Conservation (phyloP, 441 rosid genomes). For the Bocquillonia castaneifolia region DNA sequence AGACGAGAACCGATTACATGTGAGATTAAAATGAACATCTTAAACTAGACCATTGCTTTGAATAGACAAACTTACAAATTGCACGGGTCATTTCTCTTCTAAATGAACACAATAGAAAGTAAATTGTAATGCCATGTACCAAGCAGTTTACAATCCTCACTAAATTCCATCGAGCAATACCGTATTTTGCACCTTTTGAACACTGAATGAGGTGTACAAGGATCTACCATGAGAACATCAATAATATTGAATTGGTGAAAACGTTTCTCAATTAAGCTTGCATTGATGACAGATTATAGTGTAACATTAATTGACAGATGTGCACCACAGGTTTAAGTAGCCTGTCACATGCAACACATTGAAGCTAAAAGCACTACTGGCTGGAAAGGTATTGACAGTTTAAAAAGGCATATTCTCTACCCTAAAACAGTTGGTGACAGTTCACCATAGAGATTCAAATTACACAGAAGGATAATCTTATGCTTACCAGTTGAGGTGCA, state of each 20-base stretch:
- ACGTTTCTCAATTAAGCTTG: no score
- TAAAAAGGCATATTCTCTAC: not conserved
- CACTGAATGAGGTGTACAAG: not conserved
- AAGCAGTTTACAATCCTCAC: not conserved
- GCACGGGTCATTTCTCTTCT: not conserved
- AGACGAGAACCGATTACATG: constrained; percentile 11
- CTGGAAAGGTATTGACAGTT: not conserved
- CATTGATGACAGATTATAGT: not conserved
- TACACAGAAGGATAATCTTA: not conserved
- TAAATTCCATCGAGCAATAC: not conserved
- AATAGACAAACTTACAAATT: not conserved
- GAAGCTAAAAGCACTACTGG: not conserved
- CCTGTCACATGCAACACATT: not conserved
- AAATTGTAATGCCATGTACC: not conserved
- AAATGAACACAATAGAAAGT: not conserved
- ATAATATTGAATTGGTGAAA: no score
- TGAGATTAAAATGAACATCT: constrained; percentile 3
- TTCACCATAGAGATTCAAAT: not conserved
- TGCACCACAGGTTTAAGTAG: no score
- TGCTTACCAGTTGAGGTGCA: not conserved
- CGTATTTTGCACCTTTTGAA: not conserved
- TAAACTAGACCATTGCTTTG: not conserved
- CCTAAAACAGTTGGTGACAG: not conserved
- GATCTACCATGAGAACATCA: not conserved
- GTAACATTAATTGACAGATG: no score